phyloP scores from a whole-genome alignment of 441 rosid genomes.

The Eruca vesicaria region DNA sequence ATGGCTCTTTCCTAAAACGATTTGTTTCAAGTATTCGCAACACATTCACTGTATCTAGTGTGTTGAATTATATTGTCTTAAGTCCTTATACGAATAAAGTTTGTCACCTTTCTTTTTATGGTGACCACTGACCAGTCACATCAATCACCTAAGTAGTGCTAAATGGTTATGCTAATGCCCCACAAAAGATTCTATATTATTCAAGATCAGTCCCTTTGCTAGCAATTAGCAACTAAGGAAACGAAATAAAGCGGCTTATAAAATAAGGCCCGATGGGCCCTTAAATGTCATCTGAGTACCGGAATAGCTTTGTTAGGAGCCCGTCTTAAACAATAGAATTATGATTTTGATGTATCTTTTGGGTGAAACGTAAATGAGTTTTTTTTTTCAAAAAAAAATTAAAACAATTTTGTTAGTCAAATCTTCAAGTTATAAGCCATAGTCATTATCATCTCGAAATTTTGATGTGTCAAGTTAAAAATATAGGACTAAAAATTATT shows the following conservation, averaged over 20 bases:
- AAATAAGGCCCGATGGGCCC: slow-evolving; percentile 5
- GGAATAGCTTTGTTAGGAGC: background rate
- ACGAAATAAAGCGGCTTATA: background rate
- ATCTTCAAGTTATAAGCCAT: background rate
- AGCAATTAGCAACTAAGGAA: background rate
- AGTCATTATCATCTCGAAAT: background rate
- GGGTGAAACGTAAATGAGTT: background rate
- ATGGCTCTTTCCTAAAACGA: slow-evolving; percentile 20
- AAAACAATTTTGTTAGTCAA: background rate
- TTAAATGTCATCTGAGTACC: background rate
- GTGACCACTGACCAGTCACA: slow-evolving; percentile 27
- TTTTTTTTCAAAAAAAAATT: background rate
- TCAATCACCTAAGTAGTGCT: slow-evolving; percentile 18
- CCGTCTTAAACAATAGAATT: background rate
- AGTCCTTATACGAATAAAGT: slow-evolving; percentile 2
- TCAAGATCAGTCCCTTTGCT: background rate
- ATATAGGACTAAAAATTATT: background rate
- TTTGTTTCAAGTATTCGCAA: slow-evolving; percentile 5
- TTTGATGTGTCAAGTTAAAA: background rate
- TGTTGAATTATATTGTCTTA: background rate
- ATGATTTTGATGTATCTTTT: background rate
- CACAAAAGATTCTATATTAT: background rate
- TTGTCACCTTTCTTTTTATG: slow-evolving; percentile 11
- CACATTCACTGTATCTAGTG: slow-evolving; percentile 35
- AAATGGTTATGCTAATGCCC: background rate